Percentiles rank a stretch among this genome's conserved stretches.
Evolutionary conservation across 192 early-diverging fungal genomes (phyloP).

Genomic region (Backusella circina): DNA sequence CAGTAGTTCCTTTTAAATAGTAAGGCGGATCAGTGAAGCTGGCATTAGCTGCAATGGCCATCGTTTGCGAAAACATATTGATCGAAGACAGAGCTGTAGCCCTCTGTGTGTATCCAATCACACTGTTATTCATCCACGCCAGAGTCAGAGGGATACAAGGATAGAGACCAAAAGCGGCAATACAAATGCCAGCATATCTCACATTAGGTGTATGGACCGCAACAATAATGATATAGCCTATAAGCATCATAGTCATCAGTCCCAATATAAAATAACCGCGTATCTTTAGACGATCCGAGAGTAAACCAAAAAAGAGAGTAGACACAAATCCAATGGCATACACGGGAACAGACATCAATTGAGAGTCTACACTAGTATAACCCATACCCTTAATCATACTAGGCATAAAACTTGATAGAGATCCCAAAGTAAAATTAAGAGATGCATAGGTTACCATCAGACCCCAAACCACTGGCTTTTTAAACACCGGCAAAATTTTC

Average conservation of each 20-base stretch:
- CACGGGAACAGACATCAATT: conserved; percentile 16
- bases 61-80: conserved; percentile 15
- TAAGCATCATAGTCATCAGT: neutral
- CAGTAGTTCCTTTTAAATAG: neutral
- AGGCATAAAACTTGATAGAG: conserved; percentile 15
- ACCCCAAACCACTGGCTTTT: neutral
- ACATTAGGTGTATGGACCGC: neutral
- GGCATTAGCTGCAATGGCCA: conserved; percentile 6
- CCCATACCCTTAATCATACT: conserved; percentile 15
- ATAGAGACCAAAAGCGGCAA: conserved; percentile 11
- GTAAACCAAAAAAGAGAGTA: conserved; percentile 9
- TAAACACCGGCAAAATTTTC: conserved; percentile 1
- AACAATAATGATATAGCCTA: conserved; percentile 11
- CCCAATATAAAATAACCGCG: neutral
- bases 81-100: neutral
- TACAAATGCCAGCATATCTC: conserved; percentile 2
- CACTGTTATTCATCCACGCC: conserved; percentile 10
- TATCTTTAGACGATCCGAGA: neutral
- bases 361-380: conserved; percentile 8
- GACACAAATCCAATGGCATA: conserved; percentile 13
- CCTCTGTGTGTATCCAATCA: conserved; percentile 14
- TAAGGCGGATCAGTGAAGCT: conserved; percentile 7
- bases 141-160: conserved; percentile 7
- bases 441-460: neutral
- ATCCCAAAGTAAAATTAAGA: neutral